Evolutionary conservation across 129 eudicot genomes (phyloP).

Genomic region (Pseudognaphalium luteoalbum): DNA sequence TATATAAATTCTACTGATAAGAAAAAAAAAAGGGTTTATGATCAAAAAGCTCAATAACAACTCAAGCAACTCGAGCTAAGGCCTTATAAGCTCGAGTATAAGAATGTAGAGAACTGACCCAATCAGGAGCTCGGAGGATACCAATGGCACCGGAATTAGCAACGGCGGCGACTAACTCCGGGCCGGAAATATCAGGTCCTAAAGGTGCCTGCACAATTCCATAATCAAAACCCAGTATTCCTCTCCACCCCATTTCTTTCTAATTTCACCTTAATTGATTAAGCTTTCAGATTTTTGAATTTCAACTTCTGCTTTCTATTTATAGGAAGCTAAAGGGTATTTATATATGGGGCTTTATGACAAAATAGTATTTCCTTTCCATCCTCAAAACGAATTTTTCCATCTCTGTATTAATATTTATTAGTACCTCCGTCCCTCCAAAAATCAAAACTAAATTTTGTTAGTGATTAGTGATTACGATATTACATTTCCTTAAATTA

Average conservation of each 20-base stretch:
- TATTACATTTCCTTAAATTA: too few relatives aligned
- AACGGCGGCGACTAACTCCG: conserved; percentile 94
- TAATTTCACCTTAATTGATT: background rate
- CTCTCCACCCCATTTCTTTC: conserved; percentile 58
- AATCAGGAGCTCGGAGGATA: conserved; percentile 88
- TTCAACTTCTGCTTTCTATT: background rate
- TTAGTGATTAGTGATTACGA: too few relatives aligned
- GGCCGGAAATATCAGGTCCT: conserved; percentile 94
- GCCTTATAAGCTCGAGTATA: too few relatives aligned
- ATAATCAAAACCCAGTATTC: conserved; percentile 82
- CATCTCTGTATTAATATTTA: background rate
- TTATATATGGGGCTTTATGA: background rate
- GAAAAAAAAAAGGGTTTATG: too few relatives aligned
- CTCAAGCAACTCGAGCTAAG: background rate
- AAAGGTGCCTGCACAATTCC: conserved; percentile 89
- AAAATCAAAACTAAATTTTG: too few relatives aligned
- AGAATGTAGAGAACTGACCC: conserved; percentile 41
- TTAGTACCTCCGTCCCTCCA: too few relatives aligned
- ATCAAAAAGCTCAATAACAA: too few relatives aligned
- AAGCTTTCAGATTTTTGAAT: background rate
- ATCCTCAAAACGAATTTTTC: background rate
- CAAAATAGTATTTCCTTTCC: background rate
- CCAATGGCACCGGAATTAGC: conserved; percentile 90
- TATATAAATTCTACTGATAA: too few relatives aligned
- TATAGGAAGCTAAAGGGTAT: background rate